Percentiles rank a stretch among this genome's conserved stretches.
Conservation (phyloP, 148 eudicot genomes). For the Rhododendron ferrugineum region DNA sequence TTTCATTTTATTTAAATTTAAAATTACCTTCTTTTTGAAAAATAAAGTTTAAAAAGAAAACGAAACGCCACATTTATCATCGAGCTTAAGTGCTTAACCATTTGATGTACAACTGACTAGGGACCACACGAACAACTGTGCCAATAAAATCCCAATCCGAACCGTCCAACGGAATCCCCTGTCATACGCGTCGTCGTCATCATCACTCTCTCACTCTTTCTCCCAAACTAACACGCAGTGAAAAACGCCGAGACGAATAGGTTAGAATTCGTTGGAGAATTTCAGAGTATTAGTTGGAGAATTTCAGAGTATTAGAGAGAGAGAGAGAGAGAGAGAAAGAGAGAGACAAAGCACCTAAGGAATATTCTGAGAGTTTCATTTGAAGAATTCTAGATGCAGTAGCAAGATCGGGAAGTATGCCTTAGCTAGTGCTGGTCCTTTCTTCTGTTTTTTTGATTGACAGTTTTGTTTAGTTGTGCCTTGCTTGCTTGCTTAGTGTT, state of each 20-base stretch:
- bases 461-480: too few relatives aligned
- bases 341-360: not conserved
- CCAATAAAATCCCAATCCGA: conserved; percentile 18
- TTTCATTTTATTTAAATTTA: too few relatives aligned
- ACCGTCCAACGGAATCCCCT: conserved; percentile 39
- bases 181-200: conserved; percentile 13
- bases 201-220: conserved; percentile 4
- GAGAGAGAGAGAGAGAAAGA: not conserved
- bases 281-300: not conserved
- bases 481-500: too few relatives aligned
- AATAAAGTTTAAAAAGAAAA: too few relatives aligned
- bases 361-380: not conserved
- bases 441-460: too few relatives aligned
- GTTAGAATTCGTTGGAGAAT: not conserved
- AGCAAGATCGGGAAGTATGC: too few relatives aligned
- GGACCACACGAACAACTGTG: conserved; percentile 27
- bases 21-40: too few relatives aligned
- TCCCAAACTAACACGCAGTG: not conserved
- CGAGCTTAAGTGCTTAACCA: too few relatives aligned
- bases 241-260: not conserved
- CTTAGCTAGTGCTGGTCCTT: too few relatives aligned
- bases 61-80: too few relatives aligned
- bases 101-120: conserved; percentile 17
- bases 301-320: too few relatives aligned
- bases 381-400: not conserved